phyloP scores from a whole-genome alignment of 768 basidiomycete species.

The Leccinum uliginosum region DNA sequence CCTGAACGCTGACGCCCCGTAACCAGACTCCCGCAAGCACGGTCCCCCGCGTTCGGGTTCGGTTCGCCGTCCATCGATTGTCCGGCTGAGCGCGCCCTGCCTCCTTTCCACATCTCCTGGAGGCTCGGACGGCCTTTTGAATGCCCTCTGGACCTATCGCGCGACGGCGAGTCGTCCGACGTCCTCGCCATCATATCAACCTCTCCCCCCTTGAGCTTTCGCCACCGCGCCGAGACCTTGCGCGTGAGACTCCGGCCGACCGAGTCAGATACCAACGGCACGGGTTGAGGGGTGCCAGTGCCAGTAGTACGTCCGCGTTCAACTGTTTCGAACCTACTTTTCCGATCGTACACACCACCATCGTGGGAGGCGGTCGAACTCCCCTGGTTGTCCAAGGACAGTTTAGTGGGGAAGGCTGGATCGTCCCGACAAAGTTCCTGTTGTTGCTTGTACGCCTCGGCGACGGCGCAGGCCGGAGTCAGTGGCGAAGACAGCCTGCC shows the following conservation, averaged over 20 bases:
- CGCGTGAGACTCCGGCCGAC: slow-evolving; percentile 27
- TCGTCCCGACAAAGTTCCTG: slow-evolving; percentile 30
- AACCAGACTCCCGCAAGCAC: slow-evolving; percentile 11
- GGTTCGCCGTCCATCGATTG: slow-evolving; percentile 18
- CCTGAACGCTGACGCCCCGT: slow-evolving; percentile 3
- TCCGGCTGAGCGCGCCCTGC: slow-evolving; percentile 7
- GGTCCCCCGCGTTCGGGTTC: slow-evolving; percentile 3
- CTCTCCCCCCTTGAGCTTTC: slow-evolving; percentile 12
- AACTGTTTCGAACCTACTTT: slow-evolving; percentile 6
- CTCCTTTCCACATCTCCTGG: slow-evolving; percentile 26
- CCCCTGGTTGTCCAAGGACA: slow-evolving; percentile 27
- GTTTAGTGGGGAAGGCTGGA: slow-evolving; percentile 8
- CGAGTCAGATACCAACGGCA: slow-evolving; percentile 8
- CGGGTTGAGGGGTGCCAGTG: background rate
- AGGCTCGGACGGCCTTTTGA: slow-evolving; percentile 30
- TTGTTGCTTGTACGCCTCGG: slow-evolving; percentile 42
- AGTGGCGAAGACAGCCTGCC: slow-evolving; percentile 15
- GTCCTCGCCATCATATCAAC: background rate
- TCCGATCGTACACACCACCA: slow-evolving; percentile 12
- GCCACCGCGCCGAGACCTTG: slow-evolving; percentile 36
- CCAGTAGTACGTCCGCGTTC: background rate
- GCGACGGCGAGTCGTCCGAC: slow-evolving; percentile 26
- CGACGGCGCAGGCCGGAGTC: slow-evolving; percentile 45
- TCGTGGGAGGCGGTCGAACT: slow-evolving; percentile 5
- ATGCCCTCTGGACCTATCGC: slow-evolving; percentile 7